Conservation (phyloP, 1,139 yeast genomes). For the Geotrichum reessii region DNA sequence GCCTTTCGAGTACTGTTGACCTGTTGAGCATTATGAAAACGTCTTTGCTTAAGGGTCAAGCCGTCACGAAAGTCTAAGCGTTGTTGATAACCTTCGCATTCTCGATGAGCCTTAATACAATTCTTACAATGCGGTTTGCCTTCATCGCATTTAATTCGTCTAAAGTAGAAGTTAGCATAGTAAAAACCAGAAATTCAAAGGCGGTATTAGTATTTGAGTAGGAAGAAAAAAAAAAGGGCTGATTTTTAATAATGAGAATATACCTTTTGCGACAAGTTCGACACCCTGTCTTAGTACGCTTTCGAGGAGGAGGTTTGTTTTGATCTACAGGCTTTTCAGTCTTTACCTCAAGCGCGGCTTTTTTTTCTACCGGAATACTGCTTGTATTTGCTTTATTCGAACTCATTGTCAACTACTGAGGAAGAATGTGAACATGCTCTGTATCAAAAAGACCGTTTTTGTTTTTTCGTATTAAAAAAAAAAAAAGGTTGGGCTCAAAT, state of each 20-base stretch:
- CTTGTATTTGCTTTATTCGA: neutral
- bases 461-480: too few relatives aligned
- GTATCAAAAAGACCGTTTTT: neutral
- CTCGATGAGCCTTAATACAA: constrained; percentile 26
- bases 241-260: too few relatives aligned
- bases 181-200: neutral
- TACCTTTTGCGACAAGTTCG: constrained; percentile 27
- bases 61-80: constrained; percentile 13
- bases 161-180: neutral
- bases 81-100: constrained; percentile 20
- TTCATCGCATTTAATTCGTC: constrained; percentile 30
- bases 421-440: neutral
- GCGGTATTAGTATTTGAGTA: neutral
- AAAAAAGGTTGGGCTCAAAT: neutral
- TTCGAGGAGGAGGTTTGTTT: neutral
- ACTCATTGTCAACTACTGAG: neutral
- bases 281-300: constrained; percentile 30
- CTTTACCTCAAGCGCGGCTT: neutral
- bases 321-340: neutral
- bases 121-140: constrained; percentile 27
- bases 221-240: neutral
- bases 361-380: neutral
- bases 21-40: neutral
- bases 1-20: neutral
- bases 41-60: constrained; percentile 2